Conservation (phyloP, 1,284 basidiomycete species). For the Neonothopanus nambi region DNA sequence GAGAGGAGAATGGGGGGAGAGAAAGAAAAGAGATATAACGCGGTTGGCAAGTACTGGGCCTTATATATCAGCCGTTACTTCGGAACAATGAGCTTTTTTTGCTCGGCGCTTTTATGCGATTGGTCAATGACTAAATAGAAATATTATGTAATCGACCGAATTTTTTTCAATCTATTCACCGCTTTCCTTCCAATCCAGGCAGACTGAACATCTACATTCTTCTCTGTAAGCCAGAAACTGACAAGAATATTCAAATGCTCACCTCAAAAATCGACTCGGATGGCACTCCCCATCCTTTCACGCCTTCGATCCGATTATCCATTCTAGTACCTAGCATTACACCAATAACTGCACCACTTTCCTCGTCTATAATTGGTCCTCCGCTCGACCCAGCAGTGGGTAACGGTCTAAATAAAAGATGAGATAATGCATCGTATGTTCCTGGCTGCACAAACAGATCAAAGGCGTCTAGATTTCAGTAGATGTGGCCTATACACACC, state of each 20-base stretch:
- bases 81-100: neutral
- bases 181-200: constrained; percentile 33
- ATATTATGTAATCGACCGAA: too few species aligned
- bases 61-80: constrained; percentile 7
- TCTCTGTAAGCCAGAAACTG: neutral
- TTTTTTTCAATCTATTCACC: neutral
- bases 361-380: constrained; percentile 67
- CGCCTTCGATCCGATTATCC: constrained; percentile 56
- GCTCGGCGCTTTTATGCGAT: constrained; percentile 10
- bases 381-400: constrained; percentile 73
- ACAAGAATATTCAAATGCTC: constrained; percentile 14
- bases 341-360: constrained; percentile 67
- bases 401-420: constrained; percentile 55
- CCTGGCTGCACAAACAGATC: constrained; percentile 46
- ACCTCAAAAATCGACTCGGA: constrained; percentile 71
- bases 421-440: constrained; percentile 67
- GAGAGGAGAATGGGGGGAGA: neutral
- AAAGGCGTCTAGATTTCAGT: neutral
- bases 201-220: constrained; percentile 50
- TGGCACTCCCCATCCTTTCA: constrained; percentile 69
- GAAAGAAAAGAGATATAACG: neutral
- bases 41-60: neutral
- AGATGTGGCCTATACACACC: constrained; percentile 39
- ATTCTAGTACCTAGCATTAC: constrained; percentile 66
- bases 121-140: constrained; percentile 14